Evolutionary conservation across 306 rosid species (phyloP).

Genomic region (Quercus cerris): DNA sequence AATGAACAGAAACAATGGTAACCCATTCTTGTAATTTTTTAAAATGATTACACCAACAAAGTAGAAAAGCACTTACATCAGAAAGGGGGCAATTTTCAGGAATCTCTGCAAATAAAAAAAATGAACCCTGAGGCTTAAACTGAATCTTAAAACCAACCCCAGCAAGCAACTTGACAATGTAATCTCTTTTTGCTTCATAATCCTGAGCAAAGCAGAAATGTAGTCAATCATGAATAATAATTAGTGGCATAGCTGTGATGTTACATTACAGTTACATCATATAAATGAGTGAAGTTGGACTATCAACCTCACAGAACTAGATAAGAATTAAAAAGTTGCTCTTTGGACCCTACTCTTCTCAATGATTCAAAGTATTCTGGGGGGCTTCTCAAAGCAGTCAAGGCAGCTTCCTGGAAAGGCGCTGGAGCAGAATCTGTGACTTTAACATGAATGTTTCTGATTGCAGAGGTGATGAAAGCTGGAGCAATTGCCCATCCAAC

Average conservation of each 20-base stretch:
- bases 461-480: constrained; percentile 63
- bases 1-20: neutral
- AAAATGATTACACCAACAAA: neutral
- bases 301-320: neutral
- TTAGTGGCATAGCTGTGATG: neutral
- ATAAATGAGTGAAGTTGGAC: neutral
- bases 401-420: constrained; percentile 90
- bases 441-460: constrained; percentile 65
- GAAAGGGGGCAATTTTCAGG: constrained; percentile 58
- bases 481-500: constrained; percentile 96
- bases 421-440: constrained; percentile 83
- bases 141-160: constrained; percentile 62
- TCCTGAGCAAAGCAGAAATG: constrained; percentile 44
- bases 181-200: constrained; percentile 74
- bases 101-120: constrained; percentile 76
- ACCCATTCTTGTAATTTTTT: neutral
- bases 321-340: neutral
- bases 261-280: neutral
- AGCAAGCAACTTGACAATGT: constrained; percentile 47
- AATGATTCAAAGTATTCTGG: constrained; percentile 60
- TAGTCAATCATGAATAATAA: neutral
- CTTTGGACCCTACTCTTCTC: constrained; percentile 45
- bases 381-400: constrained; percentile 69
- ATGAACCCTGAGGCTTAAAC: constrained; percentile 79
- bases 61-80: constrained; percentile 50